These are phyloP conservation scores for Oenanthe sinensis DNA, from an alignment of 129 eudicot species.

Conservation along the genomic window DNA sequence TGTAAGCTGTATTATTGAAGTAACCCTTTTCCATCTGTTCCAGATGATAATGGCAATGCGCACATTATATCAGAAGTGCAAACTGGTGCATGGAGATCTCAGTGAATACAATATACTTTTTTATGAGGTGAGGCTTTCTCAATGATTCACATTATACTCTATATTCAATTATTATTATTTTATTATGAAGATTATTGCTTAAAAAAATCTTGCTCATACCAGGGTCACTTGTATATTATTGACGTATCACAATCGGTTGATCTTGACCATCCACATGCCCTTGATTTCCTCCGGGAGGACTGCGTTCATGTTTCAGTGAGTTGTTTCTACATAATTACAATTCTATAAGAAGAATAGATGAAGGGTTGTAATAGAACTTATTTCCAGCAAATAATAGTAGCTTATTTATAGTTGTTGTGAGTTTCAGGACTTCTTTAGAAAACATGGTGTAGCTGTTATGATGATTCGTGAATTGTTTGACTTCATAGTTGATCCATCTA, in stretches of 20 bases:
- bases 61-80: conserved; percentile 83
- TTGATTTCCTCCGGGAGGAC: conserved; percentile 85
- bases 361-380: background rate
- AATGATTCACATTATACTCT: background rate
- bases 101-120: conserved; percentile 88
- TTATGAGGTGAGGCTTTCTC: conserved; percentile 46
- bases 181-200: background rate
- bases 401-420: conserved; percentile 10
- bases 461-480: conserved; percentile 76
- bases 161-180: background rate
- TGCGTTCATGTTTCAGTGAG: conserved; percentile 86
- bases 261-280: conserved; percentile 97
- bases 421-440: conserved; percentile 77
- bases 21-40: conserved; percentile 3
- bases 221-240: conserved; percentile 90
- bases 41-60: conserved; percentile 83
- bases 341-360: background rate
- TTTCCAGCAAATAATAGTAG: background rate
- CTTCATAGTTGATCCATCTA: conserved; percentile 81
- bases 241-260: conserved; percentile 98
- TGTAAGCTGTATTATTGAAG: background rate
- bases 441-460: conserved; percentile 88
- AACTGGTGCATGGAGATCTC: conserved; percentile 93
- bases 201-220: conserved; percentile 11
- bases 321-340: conserved; percentile 5